Percentiles rank a stretch among this genome's conserved stretches.
Evolutionary conservation across 2,329 filamentous ascomycete genomes (phyloP).

Genomic region (Byssochlamys sp.): DNA sequence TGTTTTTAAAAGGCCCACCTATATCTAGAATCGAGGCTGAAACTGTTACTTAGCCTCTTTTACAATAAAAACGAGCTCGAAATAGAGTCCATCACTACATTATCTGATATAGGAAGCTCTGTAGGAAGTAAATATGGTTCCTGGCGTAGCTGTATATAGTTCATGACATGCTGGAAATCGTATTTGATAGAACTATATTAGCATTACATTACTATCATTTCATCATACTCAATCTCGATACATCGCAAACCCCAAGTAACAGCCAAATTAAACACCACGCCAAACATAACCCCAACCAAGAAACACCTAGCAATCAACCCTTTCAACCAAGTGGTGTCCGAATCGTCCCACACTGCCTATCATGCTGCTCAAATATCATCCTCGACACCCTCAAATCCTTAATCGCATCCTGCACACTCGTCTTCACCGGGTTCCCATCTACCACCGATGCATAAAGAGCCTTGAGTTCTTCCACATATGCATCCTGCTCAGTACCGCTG

Average conservation of each 20-base stretch:
- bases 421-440: constrained; percentile 21
- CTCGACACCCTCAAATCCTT: constrained; percentile 28
- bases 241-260: no score
- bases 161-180: no score
- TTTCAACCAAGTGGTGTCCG: constrained; percentile 22
- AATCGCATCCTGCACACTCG: constrained; percentile 25
- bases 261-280: neutral
- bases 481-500: constrained; percentile 23
- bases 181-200: no score
- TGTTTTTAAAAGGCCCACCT: neutral
- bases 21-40: neutral
- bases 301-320: neutral
- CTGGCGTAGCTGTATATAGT: no score
- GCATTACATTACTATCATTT: no score
- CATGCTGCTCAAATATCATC: constrained; percentile 27
- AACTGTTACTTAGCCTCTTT: neutral
- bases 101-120: no score
- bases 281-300: neutral
- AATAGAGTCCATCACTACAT: neutral
- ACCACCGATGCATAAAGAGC: constrained; percentile 28
- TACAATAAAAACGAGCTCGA: neutral
- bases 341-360: constrained; percentile 27
- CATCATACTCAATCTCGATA: no score
- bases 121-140: no score
- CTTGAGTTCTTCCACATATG: constrained; percentile 27